Evolutionary conservation across 805 yeast genomes (phyloP).

Genomic region (Maudiozyma bulderi): DNA sequence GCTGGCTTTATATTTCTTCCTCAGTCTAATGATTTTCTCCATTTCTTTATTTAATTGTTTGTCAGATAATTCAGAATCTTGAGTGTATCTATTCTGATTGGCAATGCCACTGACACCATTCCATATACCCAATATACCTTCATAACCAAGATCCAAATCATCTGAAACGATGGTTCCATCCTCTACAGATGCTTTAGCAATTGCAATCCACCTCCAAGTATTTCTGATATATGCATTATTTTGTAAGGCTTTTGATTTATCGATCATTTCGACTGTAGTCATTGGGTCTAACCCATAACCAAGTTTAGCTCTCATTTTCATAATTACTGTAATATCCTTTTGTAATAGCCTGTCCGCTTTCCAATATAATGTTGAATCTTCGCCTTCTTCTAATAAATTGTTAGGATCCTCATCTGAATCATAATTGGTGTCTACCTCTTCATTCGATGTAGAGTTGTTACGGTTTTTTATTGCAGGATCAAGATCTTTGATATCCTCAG

Average conservation of each 20-base stretch:
- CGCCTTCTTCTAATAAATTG: slow-evolving; percentile 12
- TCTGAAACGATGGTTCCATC: slow-evolving; percentile 60
- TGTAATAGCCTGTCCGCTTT: slow-evolving; percentile 39
- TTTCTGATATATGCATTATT: slow-evolving; percentile 50
- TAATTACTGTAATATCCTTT: slow-evolving; percentile 66
- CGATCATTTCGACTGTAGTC: slow-evolving; percentile 51
- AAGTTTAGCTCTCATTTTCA: slow-evolving; percentile 57
- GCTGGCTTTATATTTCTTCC: slow-evolving; percentile 19
- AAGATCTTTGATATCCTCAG: slow-evolving; percentile 13
- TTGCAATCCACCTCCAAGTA: slow-evolving; percentile 87
- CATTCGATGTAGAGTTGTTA: slow-evolving; percentile 5
- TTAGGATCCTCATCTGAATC: slow-evolving; percentile 9
- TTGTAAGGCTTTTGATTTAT: slow-evolving; percentile 40
- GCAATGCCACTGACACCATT: slow-evolving; percentile 50
- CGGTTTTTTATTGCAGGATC: slow-evolving; percentile 8
- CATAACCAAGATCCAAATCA: slow-evolving; percentile 70
- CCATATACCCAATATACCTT: slow-evolving; percentile 90
- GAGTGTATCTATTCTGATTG: slow-evolving; percentile 39
- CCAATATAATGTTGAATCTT: slow-evolving; percentile 23
- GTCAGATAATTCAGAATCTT: slow-evolving; percentile 22
- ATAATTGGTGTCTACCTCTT: slow-evolving; percentile 10
- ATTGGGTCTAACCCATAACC: slow-evolving; percentile 69
- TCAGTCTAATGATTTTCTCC: slow-evolving; percentile 35
- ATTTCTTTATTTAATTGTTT: slow-evolving; percentile 27
- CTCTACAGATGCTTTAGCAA: slow-evolving; percentile 55